Evolutionary conservation across 345 rosid genomes (phyloP).

Genomic region (Lepidium aucheri): DNA sequence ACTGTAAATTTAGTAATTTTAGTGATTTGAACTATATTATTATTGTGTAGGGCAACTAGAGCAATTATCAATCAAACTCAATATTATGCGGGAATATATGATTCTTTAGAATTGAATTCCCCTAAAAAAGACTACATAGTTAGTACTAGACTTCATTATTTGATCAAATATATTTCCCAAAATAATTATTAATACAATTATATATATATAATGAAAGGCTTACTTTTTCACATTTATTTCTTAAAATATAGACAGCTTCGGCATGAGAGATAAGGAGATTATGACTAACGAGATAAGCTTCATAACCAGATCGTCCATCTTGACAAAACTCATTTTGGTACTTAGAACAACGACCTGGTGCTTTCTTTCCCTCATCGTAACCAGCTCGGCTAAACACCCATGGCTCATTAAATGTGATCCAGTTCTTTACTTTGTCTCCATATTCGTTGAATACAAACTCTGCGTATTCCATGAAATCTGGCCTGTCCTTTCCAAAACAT

Average conservation of each 20-base stretch:
- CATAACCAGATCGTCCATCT: not conserved
- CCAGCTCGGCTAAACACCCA: not conserved
- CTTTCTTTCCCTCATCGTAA: constrained; percentile 5
- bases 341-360: constrained; percentile 1
- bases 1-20: too few species aligned
- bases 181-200: not conserved
- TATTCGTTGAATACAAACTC: not conserved
- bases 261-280: not conserved
- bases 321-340: not conserved
- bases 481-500: too few species aligned
- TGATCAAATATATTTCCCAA: too few species aligned
- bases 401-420: constrained; percentile 21
- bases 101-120: too few species aligned
- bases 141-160: too few species aligned
- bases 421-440: constrained; percentile 30
- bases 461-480: not conserved
- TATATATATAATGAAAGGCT: too few species aligned
- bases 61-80: too few species aligned
- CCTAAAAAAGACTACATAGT: too few species aligned
- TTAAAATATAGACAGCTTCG: not conserved
- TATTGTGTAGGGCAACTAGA: too few species aligned
- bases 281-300: not conserved
- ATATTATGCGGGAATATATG: too few species aligned
- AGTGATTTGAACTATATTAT: too few species aligned
- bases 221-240: not conserved